phyloP scores from a whole-genome alignment of 169 alveolate genomes.

The Perkinsus olseni region DNA sequence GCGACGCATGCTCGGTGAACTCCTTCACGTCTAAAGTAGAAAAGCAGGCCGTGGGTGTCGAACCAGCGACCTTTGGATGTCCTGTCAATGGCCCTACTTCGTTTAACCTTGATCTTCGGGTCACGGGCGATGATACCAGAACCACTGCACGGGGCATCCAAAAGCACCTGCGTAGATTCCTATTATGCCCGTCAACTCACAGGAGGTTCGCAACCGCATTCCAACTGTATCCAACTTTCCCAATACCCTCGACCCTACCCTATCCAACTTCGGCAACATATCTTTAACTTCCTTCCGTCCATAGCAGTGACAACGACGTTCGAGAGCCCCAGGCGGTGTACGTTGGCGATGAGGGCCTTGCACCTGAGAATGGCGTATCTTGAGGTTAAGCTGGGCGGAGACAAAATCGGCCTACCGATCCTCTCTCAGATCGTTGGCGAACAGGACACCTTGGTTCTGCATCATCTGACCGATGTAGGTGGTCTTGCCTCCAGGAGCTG shows the following conservation, averaged over 20 bases:
- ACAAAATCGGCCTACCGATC: slow-evolving; percentile 34
- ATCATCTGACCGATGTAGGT: slow-evolving; percentile 81
- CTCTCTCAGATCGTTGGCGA: slow-evolving; percentile 76
- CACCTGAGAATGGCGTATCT: no score
- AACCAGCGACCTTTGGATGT: no score
- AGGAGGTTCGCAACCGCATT: no score
- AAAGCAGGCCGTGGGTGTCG: background rate
- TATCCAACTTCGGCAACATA: slow-evolving; percentile 46
- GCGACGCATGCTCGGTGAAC: slow-evolving; percentile 62
- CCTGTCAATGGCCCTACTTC: slow-evolving; percentile 15
- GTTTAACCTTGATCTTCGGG: slow-evolving; percentile 67
- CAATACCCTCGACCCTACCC: no score
- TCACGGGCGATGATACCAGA: slow-evolving; percentile 85
- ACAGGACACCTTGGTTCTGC: slow-evolving; percentile 80
- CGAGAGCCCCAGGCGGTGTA: slow-evolving; percentile 26
- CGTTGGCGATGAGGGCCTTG: slow-evolving; percentile 62
- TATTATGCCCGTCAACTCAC: no score
- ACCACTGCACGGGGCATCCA: slow-evolving; percentile 90
- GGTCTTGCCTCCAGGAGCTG: slow-evolving; percentile 82
- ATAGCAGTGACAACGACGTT: slow-evolving; percentile 18
- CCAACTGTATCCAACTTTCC: no score
- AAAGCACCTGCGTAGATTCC: slow-evolving; percentile 58
- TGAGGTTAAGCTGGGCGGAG: no score
- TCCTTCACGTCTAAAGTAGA: slow-evolving; percentile 43
- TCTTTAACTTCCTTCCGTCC: slow-evolving; percentile 77